A percentile compares a stretch with the other conserved stretches of the same genome.
phyloP scores from a whole-genome alignment of 2,329 filamentous ascomycete genomes.

The Fusarium floridanum region DNA sequence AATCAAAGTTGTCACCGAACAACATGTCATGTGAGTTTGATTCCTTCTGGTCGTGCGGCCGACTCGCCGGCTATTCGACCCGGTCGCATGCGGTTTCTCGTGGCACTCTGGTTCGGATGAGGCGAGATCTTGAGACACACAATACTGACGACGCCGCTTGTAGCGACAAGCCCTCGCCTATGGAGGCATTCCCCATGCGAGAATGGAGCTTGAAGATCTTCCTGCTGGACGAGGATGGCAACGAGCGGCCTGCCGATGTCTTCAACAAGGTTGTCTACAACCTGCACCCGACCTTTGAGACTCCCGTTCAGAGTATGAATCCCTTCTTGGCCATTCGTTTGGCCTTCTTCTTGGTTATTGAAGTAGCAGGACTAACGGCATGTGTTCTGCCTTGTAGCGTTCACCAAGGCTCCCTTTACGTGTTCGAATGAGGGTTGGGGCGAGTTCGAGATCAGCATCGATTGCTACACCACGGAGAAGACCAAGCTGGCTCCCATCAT shows the following conservation, averaged over 20 bases:
- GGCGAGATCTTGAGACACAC: background rate
- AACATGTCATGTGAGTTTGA: conserved; percentile 82
- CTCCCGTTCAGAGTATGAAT: conserved; percentile 83
- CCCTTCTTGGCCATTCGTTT: background rate
- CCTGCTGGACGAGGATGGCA: conserved; percentile 86
- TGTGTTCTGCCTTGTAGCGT: conserved; percentile 62
- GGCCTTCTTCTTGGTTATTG: background rate
- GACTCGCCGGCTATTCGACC: background rate
- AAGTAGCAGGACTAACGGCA: conserved; percentile 25
- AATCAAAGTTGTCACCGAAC: conserved; percentile 93
- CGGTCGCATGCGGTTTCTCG: background rate
- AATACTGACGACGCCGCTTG: conserved; percentile 12
- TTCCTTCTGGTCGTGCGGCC: conserved; percentile 8
- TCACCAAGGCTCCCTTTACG: conserved; percentile 87
- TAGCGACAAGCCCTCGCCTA: conserved; percentile 79
- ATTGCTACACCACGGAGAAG: conserved; percentile 87
- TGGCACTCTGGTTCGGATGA: background rate
- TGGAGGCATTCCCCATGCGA: conserved; percentile 92
- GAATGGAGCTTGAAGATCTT: conserved; percentile 90
- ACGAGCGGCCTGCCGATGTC: conserved; percentile 83
- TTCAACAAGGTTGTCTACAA: conserved; percentile 96
- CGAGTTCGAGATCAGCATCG: conserved; percentile 95
- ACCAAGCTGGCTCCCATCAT: conserved; percentile 79
- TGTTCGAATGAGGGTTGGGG: conserved; percentile 98
- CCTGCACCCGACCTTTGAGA: conserved; percentile 93